Evolutionary conservation across 2,329 filamentous ascomycete species (phyloP), one percentile per base, ranked within the genome.

Genomic region (Exophiala sideris): DNA sequence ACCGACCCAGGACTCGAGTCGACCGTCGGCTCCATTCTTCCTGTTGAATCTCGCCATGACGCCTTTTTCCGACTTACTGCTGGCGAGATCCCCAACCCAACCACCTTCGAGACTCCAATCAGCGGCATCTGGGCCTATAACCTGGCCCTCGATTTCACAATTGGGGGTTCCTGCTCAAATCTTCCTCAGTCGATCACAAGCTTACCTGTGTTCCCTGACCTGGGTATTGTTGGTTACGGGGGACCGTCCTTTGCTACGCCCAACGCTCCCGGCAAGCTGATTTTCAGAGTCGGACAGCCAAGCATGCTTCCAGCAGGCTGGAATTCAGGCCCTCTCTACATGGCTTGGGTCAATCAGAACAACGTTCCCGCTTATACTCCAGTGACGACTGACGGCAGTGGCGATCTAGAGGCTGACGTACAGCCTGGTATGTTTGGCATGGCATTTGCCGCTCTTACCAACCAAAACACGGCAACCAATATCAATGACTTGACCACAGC

Each of bases 31-130:
- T 61, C 57, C 10, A 67, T 68, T 36, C 41, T 68, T 12, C 62
- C 66, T 0, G 62, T 67, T 29, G 66, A 68, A 41, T 61, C 66
- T 8, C 62, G 66, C 21, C 65, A 67, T 24, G 64, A 67, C 45
- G 52, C 66, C 11, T 67, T 62, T 45, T 63, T 68, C 52, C 64
- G 66, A 24, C 52, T 64, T n/a, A 61, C 57, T 7, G 55, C 61
- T 6, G 58, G 60, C 16, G 64, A 57, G n/a, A 60, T 65, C 11
- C 66, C 66, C 1, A 68, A 67, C 48, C 66, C 66, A 2, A 63
- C 60, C 16, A 47, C 64, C 16, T 66, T 66, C 55, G 66, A 67
- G 39, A 67, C 65, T 2, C 52, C 56, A 8, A 56, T 68, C 12
- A 64, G 62, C 40, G 62, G 58, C 5, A 51, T 61, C 16, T 67